Evolutionary conservation across 306 rosid species (phyloP).

Genomic region (Ochetophila trinervis): DNA sequence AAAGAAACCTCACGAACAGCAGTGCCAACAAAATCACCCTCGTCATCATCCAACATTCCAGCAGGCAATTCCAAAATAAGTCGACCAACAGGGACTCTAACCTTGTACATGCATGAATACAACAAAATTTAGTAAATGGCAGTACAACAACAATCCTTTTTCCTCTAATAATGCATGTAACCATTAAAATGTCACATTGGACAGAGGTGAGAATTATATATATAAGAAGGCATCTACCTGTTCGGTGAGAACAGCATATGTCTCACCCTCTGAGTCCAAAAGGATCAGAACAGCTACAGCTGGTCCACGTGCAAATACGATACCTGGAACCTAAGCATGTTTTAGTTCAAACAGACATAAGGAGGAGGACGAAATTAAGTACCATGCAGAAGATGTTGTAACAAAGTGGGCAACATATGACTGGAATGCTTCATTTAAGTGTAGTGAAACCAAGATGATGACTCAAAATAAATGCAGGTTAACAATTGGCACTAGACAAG

Average conservation of each 20-base stretch:
- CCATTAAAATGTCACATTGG: neutral
- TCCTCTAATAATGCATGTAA: neutral
- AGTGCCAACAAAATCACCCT: slow-evolving; percentile 84
- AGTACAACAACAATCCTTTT: neutral
- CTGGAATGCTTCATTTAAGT: neutral
- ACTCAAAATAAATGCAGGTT: neutral
- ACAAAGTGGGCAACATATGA: neutral
- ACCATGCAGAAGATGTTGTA: neutral
- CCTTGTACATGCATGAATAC: slow-evolving; percentile 44
- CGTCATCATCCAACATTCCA: slow-evolving; percentile 85
- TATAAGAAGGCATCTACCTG: slow-evolving; percentile 46
- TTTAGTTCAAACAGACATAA: slow-evolving; percentile 39
- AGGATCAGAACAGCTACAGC: slow-evolving; percentile 84
- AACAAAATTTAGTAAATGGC: slow-evolving; percentile 5
- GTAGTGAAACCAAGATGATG: neutral
- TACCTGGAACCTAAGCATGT: slow-evolving; percentile 78
- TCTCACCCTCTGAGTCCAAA: slow-evolving; percentile 72
- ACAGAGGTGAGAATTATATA: slow-evolving; percentile 10
- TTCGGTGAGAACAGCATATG: slow-evolving; percentile 84
- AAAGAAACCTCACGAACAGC: slow-evolving; percentile 81
- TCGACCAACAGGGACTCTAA: slow-evolving; percentile 84
- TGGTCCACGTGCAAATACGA: slow-evolving; percentile 95
- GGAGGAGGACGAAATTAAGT: slow-evolving; percentile 15
- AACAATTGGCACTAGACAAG: neutral
- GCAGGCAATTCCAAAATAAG: slow-evolving; percentile 87